phyloP scores from a whole-genome alignment of 2,329 filamentous ascomycete species.

The Neurospora sp. region DNA sequence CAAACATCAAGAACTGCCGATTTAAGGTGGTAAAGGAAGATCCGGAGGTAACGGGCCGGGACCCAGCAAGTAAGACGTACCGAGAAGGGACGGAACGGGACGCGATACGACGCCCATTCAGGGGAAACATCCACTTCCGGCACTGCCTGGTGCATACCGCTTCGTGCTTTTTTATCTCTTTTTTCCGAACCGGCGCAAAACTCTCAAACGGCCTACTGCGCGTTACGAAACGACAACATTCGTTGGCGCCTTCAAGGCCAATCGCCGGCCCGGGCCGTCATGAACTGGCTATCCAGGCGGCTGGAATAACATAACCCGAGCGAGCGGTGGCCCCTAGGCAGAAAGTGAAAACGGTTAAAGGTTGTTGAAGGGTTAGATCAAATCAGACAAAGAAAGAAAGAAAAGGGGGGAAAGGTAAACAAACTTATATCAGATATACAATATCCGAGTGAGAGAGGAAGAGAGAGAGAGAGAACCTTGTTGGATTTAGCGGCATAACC shows the following conservation, averaged over 20 bases:
- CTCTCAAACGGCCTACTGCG: conserved; percentile 1
- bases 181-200: neutral
- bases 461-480: neutral
- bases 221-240: neutral
- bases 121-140: neutral
- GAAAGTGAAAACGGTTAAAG: conserved; percentile 6
- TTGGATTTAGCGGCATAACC: neutral
- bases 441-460: neutral
- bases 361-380: conserved; percentile 10
- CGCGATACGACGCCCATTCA: neutral
- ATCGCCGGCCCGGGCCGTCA: conserved; percentile 9
- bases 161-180: neutral
- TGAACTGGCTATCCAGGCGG: conserved; percentile 18
- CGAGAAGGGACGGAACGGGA: neutral
- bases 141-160: neutral
- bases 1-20: neutral
- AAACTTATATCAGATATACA: neutral
- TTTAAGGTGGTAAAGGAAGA: neutral
- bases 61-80: neutral
- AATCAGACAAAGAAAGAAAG: neutral
- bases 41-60: neutral
- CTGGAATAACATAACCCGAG: conserved; percentile 6
- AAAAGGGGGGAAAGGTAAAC: neutral
- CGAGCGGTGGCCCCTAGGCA: neutral
- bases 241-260: neutral